phyloP scores from a whole-genome alignment of 2,329 filamentous ascomycete species.

The Colletotrichum sp. region DNA sequence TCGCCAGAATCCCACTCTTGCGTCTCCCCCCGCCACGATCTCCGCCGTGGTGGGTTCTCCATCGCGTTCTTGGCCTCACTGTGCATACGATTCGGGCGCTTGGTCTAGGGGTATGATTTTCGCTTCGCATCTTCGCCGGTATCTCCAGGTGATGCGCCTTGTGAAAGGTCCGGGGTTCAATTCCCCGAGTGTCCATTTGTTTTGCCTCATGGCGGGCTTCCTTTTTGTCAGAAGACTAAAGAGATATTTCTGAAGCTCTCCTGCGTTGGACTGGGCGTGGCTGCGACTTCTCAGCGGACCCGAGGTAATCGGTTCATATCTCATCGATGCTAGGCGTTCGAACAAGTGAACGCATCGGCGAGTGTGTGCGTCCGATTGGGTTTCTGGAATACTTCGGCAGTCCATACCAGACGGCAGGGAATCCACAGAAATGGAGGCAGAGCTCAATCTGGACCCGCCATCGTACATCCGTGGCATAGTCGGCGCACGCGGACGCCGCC shows the following conservation, averaged over 20 bases:
- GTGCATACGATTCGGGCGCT: background rate
- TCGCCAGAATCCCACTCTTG: background rate
- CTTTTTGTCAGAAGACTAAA: background rate
- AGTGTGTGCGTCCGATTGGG: background rate
- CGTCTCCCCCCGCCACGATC: background rate
- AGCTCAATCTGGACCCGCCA: background rate
- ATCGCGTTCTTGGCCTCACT: background rate
- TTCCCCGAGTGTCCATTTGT: background rate
- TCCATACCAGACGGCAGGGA: background rate
- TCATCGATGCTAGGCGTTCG: background rate
- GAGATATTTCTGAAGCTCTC: background rate
- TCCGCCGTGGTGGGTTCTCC: background rate
- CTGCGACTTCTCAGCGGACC: background rate
- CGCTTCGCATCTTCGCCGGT: background rate
- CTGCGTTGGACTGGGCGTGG: background rate
- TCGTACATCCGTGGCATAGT: background rate
- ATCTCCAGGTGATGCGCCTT: background rate
- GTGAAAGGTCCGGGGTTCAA: slow-evolving; percentile 6
- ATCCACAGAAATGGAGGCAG: background rate
- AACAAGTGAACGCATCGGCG: background rate
- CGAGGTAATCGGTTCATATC: background rate
- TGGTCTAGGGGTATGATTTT: slow-evolving; percentile 7
- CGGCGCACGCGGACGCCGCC: background rate
- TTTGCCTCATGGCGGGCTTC: background rate
- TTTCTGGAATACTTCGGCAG: background rate